Percentiles rank a stretch among this genome's conserved stretches.
Conservation (phyloP, 768 basidiomycete species). For the Gymnopilus dilepis region DNA sequence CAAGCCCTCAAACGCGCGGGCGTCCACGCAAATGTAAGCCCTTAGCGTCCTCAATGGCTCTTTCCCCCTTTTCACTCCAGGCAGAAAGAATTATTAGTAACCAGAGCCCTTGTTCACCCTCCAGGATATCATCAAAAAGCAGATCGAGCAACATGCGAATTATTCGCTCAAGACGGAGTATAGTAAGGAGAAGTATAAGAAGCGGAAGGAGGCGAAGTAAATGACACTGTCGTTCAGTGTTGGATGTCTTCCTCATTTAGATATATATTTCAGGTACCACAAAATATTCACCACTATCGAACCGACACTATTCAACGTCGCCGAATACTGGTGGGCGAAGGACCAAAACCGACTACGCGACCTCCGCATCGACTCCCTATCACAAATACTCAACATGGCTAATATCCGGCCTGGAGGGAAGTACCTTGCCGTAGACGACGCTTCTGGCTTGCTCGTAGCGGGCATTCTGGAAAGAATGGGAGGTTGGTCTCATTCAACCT, state of each 20-base stretch:
- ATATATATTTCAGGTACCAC: conserved; percentile 78
- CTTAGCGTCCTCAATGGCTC: conserved; percentile 9
- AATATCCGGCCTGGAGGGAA: conserved; percentile 87
- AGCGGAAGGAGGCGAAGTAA: conserved; percentile 96
- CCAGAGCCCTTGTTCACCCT: conserved; percentile 20
- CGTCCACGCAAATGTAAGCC: conserved; percentile 70
- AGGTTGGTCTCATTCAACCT: conserved; percentile 48
- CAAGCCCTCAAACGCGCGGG: conserved; percentile 83
- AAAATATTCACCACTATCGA: conserved; percentile 88
- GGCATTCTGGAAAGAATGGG: conserved; percentile 88
- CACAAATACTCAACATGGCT: conserved; percentile 85
- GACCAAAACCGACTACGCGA: conserved; percentile 83
- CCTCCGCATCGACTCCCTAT: conserved; percentile 85
- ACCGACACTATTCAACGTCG: conserved; percentile 86
- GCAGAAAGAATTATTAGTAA: conserved; percentile 11
- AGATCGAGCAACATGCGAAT: conserved; percentile 92
- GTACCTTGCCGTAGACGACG: conserved; percentile 90
- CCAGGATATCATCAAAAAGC: conserved; percentile 93
- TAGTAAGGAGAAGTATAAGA: conserved; percentile 98
- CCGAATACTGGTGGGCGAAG: conserved; percentile 88
- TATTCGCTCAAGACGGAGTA: conserved; percentile 96
- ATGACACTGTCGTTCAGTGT: no score
- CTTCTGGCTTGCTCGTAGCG: conserved; percentile 85
- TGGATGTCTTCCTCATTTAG: no score
- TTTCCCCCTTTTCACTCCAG: conserved; percentile 22